Base-by-base conservation (phyloP, 2,329 filamentous ascomycete genomes). In the Pyrenochaeta sp. region DNA sequence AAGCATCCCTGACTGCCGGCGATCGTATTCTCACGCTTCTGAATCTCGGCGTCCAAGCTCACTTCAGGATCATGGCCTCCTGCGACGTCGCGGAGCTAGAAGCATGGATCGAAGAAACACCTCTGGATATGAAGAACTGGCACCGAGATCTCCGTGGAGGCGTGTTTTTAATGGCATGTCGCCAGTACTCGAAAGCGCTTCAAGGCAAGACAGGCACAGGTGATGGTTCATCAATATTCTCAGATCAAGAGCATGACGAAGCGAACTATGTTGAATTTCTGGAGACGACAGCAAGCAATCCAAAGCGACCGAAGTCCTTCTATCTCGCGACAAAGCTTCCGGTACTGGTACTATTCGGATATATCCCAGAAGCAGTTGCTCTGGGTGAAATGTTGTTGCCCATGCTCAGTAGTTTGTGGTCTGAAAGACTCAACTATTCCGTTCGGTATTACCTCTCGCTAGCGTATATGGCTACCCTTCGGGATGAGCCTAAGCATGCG, bases 61-160 rank as follows among this genome's bases (percentile, higher is more conserved):
- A 86, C 62, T 85, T 90, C 67, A 88, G 86, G 64, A 85, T 93
- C 54, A 92, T 89, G 74, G 85, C 86, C 12, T 89, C 88, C 64
- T 87, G 91, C 62, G 89, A 91, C 57, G 81, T 88, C 47, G 80
- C 82, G 13, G 91, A 93, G 54, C 79, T 92, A 0, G 90, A 93
- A 72, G 84, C 84, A 0, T 91, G 88, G 71, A 90, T 89, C 66
- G 84, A 87, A 47, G 91, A 89, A 59, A 85, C 88, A n/a, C 90
- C 88, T 59, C 86, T 92, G 59, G 91, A 93, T 62, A 86, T 91
- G 56, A 86, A 86, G 1, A 87, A 89, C 49, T 93, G 91, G 91
- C 81, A 88, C 46, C 80, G 84, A 44, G 91, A 93, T 67, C 84
- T 89, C 1, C 84, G 90, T 56, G 91, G 91, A 15, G 91, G 91